Evolutionary conservation across 495 filamentous ascomycete genomes (phyloP), one percentile per base, ranked within the genome.

Genomic region (Neurospora sp.): DNA sequence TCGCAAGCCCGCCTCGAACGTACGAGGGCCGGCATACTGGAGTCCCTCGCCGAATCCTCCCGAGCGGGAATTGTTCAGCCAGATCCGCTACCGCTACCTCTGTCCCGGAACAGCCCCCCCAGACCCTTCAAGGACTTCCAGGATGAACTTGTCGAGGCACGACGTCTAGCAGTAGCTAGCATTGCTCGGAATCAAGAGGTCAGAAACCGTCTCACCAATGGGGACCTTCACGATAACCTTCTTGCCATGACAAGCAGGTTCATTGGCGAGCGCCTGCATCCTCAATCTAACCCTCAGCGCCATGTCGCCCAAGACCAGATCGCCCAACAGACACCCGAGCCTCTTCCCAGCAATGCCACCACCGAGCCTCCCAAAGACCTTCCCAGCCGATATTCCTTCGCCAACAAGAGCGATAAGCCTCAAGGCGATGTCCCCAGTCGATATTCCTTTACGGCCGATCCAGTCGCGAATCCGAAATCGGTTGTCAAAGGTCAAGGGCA

Each of bases 361-460:
- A 5, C 5, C 40, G 10, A 62, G 39, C 10, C 37, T 31, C 20
- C 16, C 72, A 18, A 74, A 16, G 54, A 39, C 38, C 37, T 70
- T 31, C 44, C 70, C 42, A 41, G 46, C 39, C 69, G 38, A 40
- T 20, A 71, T 69, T 14, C 54, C 3, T 27, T 27, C 60, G 16
- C 54, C 5, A 72, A 38, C 62, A 42, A 27, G 66, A 60, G 16
- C 72, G 44, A 46, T 20, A n/a, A 20, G 1, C n/a, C 38, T 23
- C 41, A 70, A 54, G 8, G 54, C 38, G 23, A 70, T 46, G 37
- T 70, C 73, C 72, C 79, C 27, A 70, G 72, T 39, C 76, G 80
- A 31, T 88, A 88, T 75, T 74, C 79, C 27, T 88, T 89, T 72
- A 80, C 82, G 2, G 82, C 79, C 14, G 76, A 77, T 18, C 87